Evolutionary conservation across 768 basidiomycete species (phyloP).

Genomic region (Russula abietina): DNA sequence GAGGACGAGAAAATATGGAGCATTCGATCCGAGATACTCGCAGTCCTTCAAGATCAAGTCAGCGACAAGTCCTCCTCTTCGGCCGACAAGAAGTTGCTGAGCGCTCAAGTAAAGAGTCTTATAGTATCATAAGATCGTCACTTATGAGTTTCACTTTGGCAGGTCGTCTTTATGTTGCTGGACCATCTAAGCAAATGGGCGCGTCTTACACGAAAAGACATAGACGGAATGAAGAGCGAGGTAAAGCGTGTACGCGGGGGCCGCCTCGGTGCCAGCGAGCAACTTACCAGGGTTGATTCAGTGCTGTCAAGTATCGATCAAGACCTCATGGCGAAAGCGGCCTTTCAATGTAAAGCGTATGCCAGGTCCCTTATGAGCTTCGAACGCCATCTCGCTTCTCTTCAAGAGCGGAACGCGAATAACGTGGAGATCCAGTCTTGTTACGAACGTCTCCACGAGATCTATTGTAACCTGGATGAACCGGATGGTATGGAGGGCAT

Average conservation of each 20-base stretch:
- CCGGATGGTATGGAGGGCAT: slow-evolving; percentile 99
- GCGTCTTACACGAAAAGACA: slow-evolving; percentile 63
- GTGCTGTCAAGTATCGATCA: slow-evolving; percentile 78
- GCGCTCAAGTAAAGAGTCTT: slow-evolving; percentile 72
- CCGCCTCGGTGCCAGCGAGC: slow-evolving; percentile 43
- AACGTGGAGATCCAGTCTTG: slow-evolving; percentile 54
- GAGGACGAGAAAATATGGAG: slow-evolving; percentile 51
- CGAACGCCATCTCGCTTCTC: slow-evolving; percentile 68
- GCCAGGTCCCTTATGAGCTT: slow-evolving; percentile 94
- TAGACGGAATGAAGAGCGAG: slow-evolving; percentile 41
- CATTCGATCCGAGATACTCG: slow-evolving; percentile 70
- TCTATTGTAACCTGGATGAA: slow-evolving; percentile 93
- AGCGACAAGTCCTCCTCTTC: slow-evolving; percentile 49
- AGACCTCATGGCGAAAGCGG: slow-evolving; percentile 87
- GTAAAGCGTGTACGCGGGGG: slow-evolving; percentile 44
- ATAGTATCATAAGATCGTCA: neutral
- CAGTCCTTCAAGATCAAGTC: slow-evolving; percentile 86
- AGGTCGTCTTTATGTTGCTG: slow-evolving; percentile 92
- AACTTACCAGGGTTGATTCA: slow-evolving; percentile 70
- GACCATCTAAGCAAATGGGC: slow-evolving; percentile 94
- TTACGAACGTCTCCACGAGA: slow-evolving; percentile 90
- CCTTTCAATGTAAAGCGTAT: slow-evolving; percentile 89
- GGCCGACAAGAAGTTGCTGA: slow-evolving; percentile 77
- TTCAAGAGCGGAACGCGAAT: slow-evolving; percentile 37
- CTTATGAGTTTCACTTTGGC: neutral